Base-by-base conservation (phyloP, 1,284 basidiomycete genomes). In the Sparassis latifolia region DNA sequence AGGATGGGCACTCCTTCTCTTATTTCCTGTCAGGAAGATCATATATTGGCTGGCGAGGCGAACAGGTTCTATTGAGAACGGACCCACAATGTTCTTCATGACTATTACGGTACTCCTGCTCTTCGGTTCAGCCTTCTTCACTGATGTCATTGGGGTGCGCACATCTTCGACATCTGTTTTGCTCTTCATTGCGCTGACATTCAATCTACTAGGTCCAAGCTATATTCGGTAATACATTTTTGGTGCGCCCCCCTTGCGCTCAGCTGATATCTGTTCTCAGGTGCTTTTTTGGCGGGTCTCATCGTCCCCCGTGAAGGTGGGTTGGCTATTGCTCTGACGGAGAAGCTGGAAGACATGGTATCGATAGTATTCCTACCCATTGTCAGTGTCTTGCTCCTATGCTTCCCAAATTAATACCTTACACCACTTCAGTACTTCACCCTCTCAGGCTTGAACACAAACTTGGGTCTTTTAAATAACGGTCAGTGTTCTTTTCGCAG, bases 1-100 rank as follows among this genome's bases (percentile, higher is more conserved):
- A 6, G 96, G 78, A 0, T 97, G 89, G 84, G 79, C 87, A 0
- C 61, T 96, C 6, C 66, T 94, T 60, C 72, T 97, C 5, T 76
- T 96, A 32, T 83, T 91, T 65, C 79, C 89, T 0, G 78, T 86
- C 49, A 84, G 79, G 60, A 73, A 66, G 51, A 76, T 67, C 0
- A 75, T 94, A 45, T 64, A 70, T 44, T 92, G 85, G 85, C 67
- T 96, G 2, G 89, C 87, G 1, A 73, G 79, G 45, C 78, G 80
- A 54, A 92, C 90, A 0, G 92, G 92, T 0, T 89, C 86, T 29
- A 80, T 90, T 33, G 82, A 90, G 54, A 86, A 78, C 54, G 83
- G 86, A 31, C 84, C 84, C 4, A 80, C 79, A 2, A 78, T 81
- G 48, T 70, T 75, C 46, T 82, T 86, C 71, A 84, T 85, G 77